phyloP scores from a whole-genome alignment of 2,329 filamentous ascomycete genomes.

The Colletotrichum acutatum region DNA sequence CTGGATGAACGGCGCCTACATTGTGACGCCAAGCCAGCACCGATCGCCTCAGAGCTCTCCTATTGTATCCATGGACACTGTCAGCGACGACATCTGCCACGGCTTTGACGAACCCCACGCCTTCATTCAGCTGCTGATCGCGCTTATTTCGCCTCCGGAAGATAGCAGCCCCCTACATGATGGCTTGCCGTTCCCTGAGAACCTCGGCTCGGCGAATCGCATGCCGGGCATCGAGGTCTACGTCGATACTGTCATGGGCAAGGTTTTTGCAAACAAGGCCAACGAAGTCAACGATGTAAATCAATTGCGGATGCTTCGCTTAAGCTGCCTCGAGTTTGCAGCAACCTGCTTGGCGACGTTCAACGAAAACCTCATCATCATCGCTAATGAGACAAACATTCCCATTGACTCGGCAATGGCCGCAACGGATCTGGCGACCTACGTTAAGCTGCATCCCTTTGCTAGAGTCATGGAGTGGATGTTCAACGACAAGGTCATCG shows the following conservation, averaged over 20 bases:
- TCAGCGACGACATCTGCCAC: slow-evolving; percentile 78
- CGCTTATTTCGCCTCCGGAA: slow-evolving; percentile 74
- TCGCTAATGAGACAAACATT: slow-evolving; percentile 82
- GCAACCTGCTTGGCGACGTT: slow-evolving; percentile 83
- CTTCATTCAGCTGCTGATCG: slow-evolving; percentile 81
- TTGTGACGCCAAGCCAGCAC: slow-evolving; percentile 42
- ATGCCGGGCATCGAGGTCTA: slow-evolving; percentile 89
- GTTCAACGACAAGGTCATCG: slow-evolving; percentile 90
- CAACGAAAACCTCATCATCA: slow-evolving; percentile 91
- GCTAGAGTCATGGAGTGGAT: slow-evolving; percentile 97
- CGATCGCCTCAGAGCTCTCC: slow-evolving; percentile 46
- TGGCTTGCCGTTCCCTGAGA: slow-evolving; percentile 86
- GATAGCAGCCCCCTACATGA: slow-evolving; percentile 75
- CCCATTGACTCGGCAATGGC: slow-evolving; percentile 80
- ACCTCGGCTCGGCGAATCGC: slow-evolving; percentile 80
- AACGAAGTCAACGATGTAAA: slow-evolving; percentile 73
- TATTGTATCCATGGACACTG: slow-evolving; percentile 66
- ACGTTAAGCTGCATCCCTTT: slow-evolving; percentile 91
- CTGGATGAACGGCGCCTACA: slow-evolving; percentile 76
- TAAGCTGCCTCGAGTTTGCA: slow-evolving; percentile 87
- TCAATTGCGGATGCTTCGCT: slow-evolving; percentile 79
- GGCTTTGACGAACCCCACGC: slow-evolving; percentile 88
- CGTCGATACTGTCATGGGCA: slow-evolving; percentile 88
- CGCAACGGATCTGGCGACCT: slow-evolving; percentile 79
- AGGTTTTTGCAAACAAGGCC: slow-evolving; percentile 76